These are phyloP conservation scores for Shiraia sp. DNA, from an alignment of 2,329 filamentous ascomycete genomes.

Conservation along the genomic window DNA sequence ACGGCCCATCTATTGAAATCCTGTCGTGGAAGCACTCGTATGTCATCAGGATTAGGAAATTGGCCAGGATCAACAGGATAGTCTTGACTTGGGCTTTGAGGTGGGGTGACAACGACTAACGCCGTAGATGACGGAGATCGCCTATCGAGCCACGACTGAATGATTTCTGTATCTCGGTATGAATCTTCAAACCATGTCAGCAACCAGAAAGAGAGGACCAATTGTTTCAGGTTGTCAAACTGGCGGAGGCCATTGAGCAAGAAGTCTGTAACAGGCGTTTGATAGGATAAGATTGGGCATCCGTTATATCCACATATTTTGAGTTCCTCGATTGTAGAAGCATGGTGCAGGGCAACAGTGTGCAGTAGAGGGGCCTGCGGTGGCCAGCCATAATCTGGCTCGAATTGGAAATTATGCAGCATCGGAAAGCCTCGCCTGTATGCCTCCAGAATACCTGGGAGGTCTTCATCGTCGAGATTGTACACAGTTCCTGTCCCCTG, in stretches of 20 bases:
- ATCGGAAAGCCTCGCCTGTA: slow-evolving; percentile 25
- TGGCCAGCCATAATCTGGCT: slow-evolving; percentile 48
- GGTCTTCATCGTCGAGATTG: slow-evolving; percentile 36
- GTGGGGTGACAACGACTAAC: slow-evolving; percentile 40
- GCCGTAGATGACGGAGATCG: slow-evolving; percentile 46
- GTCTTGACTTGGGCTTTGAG: slow-evolving; percentile 23
- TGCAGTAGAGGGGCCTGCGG: slow-evolving; percentile 46
- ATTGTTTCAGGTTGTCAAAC: slow-evolving; percentile 47
- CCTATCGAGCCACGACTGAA: slow-evolving; percentile 49
- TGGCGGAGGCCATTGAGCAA: slow-evolving; percentile 47
- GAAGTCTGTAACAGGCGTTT: slow-evolving; percentile 43
- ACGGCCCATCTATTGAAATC: slow-evolving; percentile 48
- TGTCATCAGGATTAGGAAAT: slow-evolving; percentile 25
- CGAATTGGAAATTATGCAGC: slow-evolving; percentile 32
- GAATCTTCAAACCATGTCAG: slow-evolving; percentile 45
- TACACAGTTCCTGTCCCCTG: slow-evolving; percentile 20
- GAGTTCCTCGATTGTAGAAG: slow-evolving; percentile 48
- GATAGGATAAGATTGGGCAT: slow-evolving; percentile 45
- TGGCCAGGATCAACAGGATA: slow-evolving; percentile 31
- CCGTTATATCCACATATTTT: slow-evolving; percentile 55
- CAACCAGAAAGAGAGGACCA: slow-evolving; percentile 50
- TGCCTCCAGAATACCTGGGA: slow-evolving; percentile 25
- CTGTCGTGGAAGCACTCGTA: slow-evolving; percentile 18
- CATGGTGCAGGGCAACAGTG: slow-evolving; percentile 48
- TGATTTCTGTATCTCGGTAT: slow-evolving; percentile 48